A percentile compares a stretch with the other conserved stretches of the same genome.
phyloP scores from a whole-genome alignment of 2,329 filamentous ascomycete species.

The Cordyceps cateniannulata region DNA sequence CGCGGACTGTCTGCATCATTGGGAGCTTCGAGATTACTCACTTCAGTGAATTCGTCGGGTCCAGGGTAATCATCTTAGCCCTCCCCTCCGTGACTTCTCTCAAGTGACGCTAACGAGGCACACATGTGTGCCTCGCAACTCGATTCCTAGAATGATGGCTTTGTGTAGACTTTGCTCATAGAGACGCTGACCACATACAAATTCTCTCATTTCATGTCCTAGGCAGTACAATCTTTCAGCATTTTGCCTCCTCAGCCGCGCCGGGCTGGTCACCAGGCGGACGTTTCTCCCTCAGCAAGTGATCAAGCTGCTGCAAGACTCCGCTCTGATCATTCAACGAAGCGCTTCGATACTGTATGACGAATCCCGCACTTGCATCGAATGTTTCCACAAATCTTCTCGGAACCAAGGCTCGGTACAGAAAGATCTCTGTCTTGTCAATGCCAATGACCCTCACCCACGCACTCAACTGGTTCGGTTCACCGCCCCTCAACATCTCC shows the following conservation, averaged over 20 bases:
- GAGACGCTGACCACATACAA: background rate
- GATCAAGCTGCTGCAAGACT: background rate
- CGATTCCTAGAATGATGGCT: background rate
- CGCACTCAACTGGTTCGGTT: background rate
- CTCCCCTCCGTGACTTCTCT: background rate
- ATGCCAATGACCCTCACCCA: background rate
- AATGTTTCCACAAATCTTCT: background rate
- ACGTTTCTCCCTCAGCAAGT: background rate
- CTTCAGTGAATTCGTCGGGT: too few relatives aligned
- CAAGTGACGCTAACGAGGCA: background rate
- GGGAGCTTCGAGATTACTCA: too few relatives aligned
- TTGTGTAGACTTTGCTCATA: background rate
- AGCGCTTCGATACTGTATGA: conserved; percentile 1
- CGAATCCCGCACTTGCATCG: background rate
- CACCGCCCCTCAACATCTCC: background rate
- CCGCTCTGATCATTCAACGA: background rate
- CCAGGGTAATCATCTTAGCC: too few relatives aligned
- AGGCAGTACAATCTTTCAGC: background rate
- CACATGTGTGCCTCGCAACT: background rate
- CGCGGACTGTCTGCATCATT: too few relatives aligned
- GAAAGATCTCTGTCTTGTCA: background rate
- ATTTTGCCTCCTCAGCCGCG: background rate
- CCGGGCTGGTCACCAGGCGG: background rate
- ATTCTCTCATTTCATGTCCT: background rate
- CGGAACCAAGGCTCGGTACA: background rate